Evolutionary conservation across 371 early-diverging fungal species (phyloP), one percentile per base, ranked within the genome.

Genomic region (Thermomucor indicae-seudaticae): DNA sequence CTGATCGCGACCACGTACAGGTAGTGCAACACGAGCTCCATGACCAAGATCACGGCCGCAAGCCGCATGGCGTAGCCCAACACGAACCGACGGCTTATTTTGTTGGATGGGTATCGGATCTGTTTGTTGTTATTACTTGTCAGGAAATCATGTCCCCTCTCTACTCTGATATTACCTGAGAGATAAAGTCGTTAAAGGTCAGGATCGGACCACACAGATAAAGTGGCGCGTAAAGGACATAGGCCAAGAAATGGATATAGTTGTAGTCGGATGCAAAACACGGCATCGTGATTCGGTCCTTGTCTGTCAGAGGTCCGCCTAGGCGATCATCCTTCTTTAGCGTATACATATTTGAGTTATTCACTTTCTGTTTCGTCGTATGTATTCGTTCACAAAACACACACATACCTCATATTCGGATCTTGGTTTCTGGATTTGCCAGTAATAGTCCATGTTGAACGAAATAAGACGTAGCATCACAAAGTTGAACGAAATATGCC

Each of bases 201-300:
- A 96, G 86, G 43, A 97, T 95, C 6, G 98, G 98, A 0, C 98
- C 98, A 23, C 96, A 93, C 29, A 96, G 64, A 51, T 90, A 94
- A 28, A 97, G 75, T 1, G 98, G 98, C 1, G 88, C 81, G 53
- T 97, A 97, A 8, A 92, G 55, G 10, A 88, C 57, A 63, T 93
- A 96, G 0, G 85, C 75, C 47, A 91, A 64, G 57, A 90, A 97
- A 55, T 88, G 73, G 39, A 69, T 43, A 44, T 87, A 79, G 49
- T 72, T 85, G 68, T 93, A 97, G 39, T 93, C 91, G 6, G 66
- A 56, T 2, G 49, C 48, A 19, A 65, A 54, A 23, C 77, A 70
- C 7, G 90, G 74, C 4, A 51, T 53, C 28, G 68, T 64, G n/a
- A 84, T 80, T 8, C 90, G 79, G 6, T 85, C 82, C 47, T 76